Conservation (phyloP, 805 yeast species). For the Martiniozyma abietophila region DNA sequence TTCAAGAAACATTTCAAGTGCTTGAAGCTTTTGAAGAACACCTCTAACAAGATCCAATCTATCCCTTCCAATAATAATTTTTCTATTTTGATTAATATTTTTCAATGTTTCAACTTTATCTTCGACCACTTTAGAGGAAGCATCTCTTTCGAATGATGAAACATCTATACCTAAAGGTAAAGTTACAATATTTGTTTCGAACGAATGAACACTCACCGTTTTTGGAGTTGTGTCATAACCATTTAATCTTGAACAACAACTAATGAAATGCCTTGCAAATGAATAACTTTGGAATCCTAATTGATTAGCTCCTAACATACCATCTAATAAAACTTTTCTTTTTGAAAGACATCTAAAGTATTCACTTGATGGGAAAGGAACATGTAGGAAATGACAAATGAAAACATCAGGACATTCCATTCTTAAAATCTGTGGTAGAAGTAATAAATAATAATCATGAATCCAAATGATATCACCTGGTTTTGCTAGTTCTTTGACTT, state of each 20-base stretch:
- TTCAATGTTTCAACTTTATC: constrained; percentile 57
- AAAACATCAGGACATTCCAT: constrained; percentile 64
- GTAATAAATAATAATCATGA: constrained; percentile 78
- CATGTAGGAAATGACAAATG: constrained; percentile 74
- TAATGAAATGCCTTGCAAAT: constrained; percentile 83
- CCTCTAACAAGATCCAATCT: constrained; percentile 88
- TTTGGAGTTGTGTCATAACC: constrained; percentile 66
- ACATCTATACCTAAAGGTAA: constrained; percentile 89
- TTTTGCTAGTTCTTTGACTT: constrained; percentile 58
- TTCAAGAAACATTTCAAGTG: constrained; percentile 78
- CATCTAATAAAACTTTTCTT: constrained; percentile 74
- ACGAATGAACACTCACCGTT: constrained; percentile 64
- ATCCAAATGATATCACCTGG: constrained; percentile 92
- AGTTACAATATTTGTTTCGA: constrained; percentile 61
- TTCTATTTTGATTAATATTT: constrained; percentile 52
- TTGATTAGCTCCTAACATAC: constrained; percentile 83
- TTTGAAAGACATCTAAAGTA: constrained; percentile 84
- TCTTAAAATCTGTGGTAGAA: constrained; percentile 76
- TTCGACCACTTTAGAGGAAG: constrained; percentile 41
- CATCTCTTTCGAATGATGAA: constrained; percentile 53
- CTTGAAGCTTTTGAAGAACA: constrained; percentile 85
- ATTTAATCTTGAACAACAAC: constrained; percentile 79
- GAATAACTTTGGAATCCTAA: constrained; percentile 81
- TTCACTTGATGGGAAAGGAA: constrained; percentile 94
- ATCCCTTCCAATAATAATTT: constrained; percentile 89